Evolutionary conservation across 768 basidiomycete genomes (phyloP), one percentile per base, ranked within the genome.

Genomic region (Amanita polypyramis): DNA sequence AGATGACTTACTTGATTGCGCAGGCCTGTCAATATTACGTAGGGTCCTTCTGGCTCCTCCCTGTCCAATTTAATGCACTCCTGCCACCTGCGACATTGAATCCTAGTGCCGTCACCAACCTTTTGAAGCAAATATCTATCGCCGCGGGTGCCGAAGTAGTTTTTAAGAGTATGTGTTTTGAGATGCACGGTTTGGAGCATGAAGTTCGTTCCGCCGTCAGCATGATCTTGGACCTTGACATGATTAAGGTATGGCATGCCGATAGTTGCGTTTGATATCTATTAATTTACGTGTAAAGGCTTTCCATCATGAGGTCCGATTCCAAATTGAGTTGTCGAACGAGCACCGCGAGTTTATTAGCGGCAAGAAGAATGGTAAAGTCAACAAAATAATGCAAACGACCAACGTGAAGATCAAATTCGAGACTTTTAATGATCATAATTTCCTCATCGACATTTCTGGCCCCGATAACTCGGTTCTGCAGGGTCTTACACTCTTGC

Each of bases 341-440:
- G 96, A 99, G 62, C 94, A 98, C 56, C 82, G 94, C 51, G 95
- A 99, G 56, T 99, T 98, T 68, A 96, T 99, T 64, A 89, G 87
- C 49, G 95, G 95, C 37, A 99, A 99, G 74, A 97, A 98, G 75
- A 97, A 98, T 59, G 95, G 95, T 50, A 99, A 99, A 69, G 91
- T 97, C 65, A 97, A 97, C 73, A 98, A 97, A 71, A 96, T 98
- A 63, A 97, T 97, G 91, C 93, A 97, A 65, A 85, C 82, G 10
- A 87, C 94, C 25, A 89, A 87, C 56, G 93, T 94, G 62, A 95
- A 96, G 70, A 96, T 99, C 74, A 96, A 96, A 67, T 97, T 97
- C 53, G 95, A 98, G 71, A 95, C 94, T 5, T 89, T 95, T 70
- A 96, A 93, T 61, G 92, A 95, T 60, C 81, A 92, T 64, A 92